A percentile compares a stretch with the other conserved stretches of the same genome.
Evolutionary conservation across 192 early-diverging fungal species (phyloP).

Genomic region (Backusella liffmaniae): DNA sequence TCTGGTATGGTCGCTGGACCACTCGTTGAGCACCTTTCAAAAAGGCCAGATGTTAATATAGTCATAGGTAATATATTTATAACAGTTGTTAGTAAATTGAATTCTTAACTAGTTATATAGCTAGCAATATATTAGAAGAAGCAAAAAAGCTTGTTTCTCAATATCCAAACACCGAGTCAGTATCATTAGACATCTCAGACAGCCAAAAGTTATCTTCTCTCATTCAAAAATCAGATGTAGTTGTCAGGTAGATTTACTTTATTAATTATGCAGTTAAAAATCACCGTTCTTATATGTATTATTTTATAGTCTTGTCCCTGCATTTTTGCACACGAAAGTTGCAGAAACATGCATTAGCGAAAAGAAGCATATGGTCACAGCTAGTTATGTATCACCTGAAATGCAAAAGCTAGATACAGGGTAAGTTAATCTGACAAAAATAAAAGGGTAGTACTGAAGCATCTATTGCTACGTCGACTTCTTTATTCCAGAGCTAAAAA

Average conservation of each 20-base stretch:
- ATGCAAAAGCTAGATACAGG: slow-evolving; percentile 76
- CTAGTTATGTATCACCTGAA: slow-evolving; percentile 91
- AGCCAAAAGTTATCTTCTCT: slow-evolving; percentile 53
- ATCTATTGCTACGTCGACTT: background rate
- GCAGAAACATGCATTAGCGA: slow-evolving; percentile 74
- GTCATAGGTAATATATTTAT: slow-evolving; percentile 59
- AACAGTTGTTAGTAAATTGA: background rate
- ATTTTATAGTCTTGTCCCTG: slow-evolving; percentile 74
- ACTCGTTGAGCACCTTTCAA: slow-evolving; percentile 82
- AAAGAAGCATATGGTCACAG: slow-evolving; percentile 93
- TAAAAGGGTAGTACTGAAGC: background rate
- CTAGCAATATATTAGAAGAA: slow-evolving; percentile 74
- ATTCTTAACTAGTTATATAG: slow-evolving; percentile 35
- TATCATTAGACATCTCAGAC: slow-evolving; percentile 73
- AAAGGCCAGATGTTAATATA: slow-evolving; percentile 53
- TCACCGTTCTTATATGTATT: background rate
- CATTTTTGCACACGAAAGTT: slow-evolving; percentile 79
- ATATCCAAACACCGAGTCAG: slow-evolving; percentile 59
- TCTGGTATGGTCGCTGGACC: slow-evolving; percentile 94
- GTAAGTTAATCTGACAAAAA: slow-evolving; percentile 34
- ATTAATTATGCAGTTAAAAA: background rate
- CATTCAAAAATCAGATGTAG: slow-evolving; percentile 78
- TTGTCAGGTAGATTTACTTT: slow-evolving; percentile 61
- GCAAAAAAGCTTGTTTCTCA: slow-evolving; percentile 66
- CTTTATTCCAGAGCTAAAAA: slow-evolving; percentile 58